Evolutionary conservation across 2,329 filamentous ascomycete genomes (phyloP), one percentile per base, ranked within the genome.

Genomic region (Penicillium sp.): DNA sequence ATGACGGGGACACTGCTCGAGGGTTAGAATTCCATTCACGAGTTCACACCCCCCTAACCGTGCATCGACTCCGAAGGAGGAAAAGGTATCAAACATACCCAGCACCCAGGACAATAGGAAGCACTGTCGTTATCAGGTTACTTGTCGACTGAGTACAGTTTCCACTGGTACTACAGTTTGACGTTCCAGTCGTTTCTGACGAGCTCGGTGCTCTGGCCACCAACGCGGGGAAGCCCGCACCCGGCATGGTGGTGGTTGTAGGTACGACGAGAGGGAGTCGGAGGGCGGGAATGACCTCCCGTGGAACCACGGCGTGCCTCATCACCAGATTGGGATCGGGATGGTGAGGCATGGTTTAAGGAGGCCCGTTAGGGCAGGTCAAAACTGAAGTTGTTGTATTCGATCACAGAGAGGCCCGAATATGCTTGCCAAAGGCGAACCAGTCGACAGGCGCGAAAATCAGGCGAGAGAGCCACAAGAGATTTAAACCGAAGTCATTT

Each of bases 1-100:
- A 88, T 81, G 51, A 97, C 73, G 0, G 95, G 93, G 58, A 98
- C 87, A 45, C 93, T 97, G 70, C 15, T 58, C 19, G 7, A 38
- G 44, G n/a, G 73, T 72, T 73, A 78, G 70, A 47, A 26, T 49
- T 19, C n/a, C 9, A 5, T 47, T 56, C 6, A 17, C 40, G 10
- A 37, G 28, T 17, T 3, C 4, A 26, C n/a, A n/a, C n/a, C 6
- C 7, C n/a, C 50, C 37, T 26, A 26, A 12, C 22, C 19, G 28
- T 9, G 8, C 28, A 12, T 45, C 13, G 3, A 24, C 28, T 24
- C 40, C 17, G 19, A 35, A 10, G 19, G 40, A 53, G 22, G 42
- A 28, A 30, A 35, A 54, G 33, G 33, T 19, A 56, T 44, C 24
- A 49, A 38, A 86, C 90, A 81, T 87, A 93, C 89, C 86, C 84